These are phyloP conservation scores for Tolypocladium pustulatum DNA, from an alignment of 2,329 filamentous ascomycete genomes.

Conservation along the genomic window DNA sequence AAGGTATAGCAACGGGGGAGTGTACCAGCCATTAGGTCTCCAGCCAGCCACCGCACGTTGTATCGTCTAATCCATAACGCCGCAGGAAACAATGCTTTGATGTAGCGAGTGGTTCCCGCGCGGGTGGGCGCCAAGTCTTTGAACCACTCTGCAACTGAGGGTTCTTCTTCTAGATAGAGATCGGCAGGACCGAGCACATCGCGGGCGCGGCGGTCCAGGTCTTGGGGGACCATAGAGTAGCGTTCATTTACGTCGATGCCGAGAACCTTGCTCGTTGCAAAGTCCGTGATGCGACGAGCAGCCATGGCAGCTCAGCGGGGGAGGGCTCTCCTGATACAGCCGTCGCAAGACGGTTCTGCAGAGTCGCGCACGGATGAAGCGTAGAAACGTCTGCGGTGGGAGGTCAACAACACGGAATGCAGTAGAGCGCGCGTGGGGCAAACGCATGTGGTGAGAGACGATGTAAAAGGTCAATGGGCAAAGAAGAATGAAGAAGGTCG, in stretches of 20 bases:
- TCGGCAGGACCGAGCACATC: slow-evolving; percentile 14
- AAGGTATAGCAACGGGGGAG: background rate
- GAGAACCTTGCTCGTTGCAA: slow-evolving; percentile 16
- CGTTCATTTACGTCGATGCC: slow-evolving; percentile 19
- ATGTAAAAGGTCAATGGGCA: too few relatives aligned
- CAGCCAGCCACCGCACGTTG: slow-evolving; percentile 61
- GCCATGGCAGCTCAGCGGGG: background rate
- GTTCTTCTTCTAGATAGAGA: slow-evolving; percentile 53
- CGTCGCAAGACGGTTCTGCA: background rate
- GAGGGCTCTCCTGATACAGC: background rate
- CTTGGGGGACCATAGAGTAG: slow-evolving; percentile 12
- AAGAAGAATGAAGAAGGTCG: background rate
- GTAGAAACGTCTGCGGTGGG: too few relatives aligned
- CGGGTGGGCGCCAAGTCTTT: slow-evolving; percentile 39
- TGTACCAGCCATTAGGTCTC: slow-evolving; percentile 62
- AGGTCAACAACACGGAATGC: background rate
- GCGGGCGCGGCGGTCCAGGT: slow-evolving; percentile 15
- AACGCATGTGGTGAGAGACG: background rate
- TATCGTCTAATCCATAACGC: slow-evolving; percentile 59
- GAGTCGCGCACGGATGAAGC: background rate
- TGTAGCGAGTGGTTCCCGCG: slow-evolving; percentile 36
- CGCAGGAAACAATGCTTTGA: slow-evolving; percentile 50
- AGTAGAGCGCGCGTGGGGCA: background rate
- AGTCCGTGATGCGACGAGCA: slow-evolving; percentile 2
- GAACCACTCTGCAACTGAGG: slow-evolving; percentile 53